phyloP scores from a whole-genome alignment of 2,329 filamentous ascomycete genomes.

The Nothophoma quercina region DNA sequence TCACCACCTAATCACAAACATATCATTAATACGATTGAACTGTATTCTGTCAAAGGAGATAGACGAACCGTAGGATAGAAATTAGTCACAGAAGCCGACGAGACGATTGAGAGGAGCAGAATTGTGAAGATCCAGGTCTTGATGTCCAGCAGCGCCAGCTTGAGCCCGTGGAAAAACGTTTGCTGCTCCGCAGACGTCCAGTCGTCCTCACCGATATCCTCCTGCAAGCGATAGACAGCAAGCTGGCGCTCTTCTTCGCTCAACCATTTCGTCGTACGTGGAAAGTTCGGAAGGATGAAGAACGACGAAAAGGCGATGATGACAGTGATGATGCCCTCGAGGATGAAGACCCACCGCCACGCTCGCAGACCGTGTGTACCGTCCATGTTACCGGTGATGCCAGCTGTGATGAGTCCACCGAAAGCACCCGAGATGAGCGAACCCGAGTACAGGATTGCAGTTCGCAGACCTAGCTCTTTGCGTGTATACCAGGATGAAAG shows the following conservation, averaged over 20 bases:
- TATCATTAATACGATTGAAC: too few species aligned
- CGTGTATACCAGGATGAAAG: slow-evolving; percentile 73
- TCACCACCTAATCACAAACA: too few species aligned
- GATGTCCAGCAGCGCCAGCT: slow-evolving; percentile 48
- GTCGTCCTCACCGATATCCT: slow-evolving; percentile 52
- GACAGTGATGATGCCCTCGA: slow-evolving; percentile 72
- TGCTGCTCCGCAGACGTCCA: slow-evolving; percentile 48
- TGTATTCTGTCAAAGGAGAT: too few species aligned
- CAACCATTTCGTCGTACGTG: slow-evolving; percentile 56
- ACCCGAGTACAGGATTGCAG: slow-evolving; percentile 71
- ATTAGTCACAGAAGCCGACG: slow-evolving; percentile 50
- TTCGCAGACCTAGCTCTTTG: slow-evolving; percentile 71
- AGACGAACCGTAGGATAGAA: slow-evolving; percentile 63
- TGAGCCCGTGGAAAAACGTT: slow-evolving; percentile 50
- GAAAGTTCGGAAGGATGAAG: slow-evolving; percentile 72
- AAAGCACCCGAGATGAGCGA: slow-evolving; percentile 75
- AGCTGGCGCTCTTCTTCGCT: slow-evolving; percentile 50
- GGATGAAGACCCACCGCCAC: slow-evolving; percentile 74
- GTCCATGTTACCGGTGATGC: slow-evolving; percentile 71
- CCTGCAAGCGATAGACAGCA: slow-evolving; percentile 46
- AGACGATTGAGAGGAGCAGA: slow-evolving; percentile 51
- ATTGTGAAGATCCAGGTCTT: slow-evolving; percentile 53
- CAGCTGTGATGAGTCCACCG: slow-evolving; percentile 64
- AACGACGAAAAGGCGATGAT: slow-evolving; percentile 64
- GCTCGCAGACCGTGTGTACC: slow-evolving; percentile 63